Evolutionary conservation across 306 rosid species (phyloP).

Genomic region (Fragaria iinumae): DNA sequence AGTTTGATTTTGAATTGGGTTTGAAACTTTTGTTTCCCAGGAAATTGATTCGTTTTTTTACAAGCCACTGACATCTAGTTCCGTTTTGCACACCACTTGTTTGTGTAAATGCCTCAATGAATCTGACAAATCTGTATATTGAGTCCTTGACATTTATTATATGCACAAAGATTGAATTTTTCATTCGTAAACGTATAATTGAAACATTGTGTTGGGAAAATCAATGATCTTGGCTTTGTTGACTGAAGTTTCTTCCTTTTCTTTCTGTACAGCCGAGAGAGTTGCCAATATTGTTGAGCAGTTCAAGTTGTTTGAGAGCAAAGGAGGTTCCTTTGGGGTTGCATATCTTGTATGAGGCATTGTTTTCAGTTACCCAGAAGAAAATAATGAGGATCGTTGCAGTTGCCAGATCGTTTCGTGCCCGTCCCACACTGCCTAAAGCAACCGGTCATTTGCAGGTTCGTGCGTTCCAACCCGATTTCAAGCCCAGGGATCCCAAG

Average conservation of each 20-base stretch:
- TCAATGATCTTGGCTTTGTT: background rate
- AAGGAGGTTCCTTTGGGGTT: background rate
- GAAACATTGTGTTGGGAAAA: background rate
- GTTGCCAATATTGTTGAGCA: background rate
- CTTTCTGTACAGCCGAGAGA: background rate
- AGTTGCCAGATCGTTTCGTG: constrained; percentile 20
- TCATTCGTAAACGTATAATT: background rate
- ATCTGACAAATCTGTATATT: background rate
- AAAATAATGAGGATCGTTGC: constrained; percentile 27
- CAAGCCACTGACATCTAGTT: background rate
- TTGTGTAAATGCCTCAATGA: constrained; percentile 16
- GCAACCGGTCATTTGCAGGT: constrained; percentile 26
- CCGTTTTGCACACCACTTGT: background rate
- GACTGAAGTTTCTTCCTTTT: constrained; percentile 8
- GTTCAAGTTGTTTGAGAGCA: background rate
- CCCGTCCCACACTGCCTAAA: background rate
- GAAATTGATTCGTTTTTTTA: background rate
- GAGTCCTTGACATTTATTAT: background rate
- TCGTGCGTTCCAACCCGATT: constrained; percentile 36
- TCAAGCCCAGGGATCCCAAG: constrained; percentile 31
- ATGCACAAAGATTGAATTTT: background rate
- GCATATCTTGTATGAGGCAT: constrained; percentile 1
- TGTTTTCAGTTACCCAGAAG: background rate
- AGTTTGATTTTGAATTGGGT: background rate
- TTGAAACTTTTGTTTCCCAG: background rate